phyloP scores from a whole-genome alignment of 345 rosid genomes.

The Aegle marmelos region DNA sequence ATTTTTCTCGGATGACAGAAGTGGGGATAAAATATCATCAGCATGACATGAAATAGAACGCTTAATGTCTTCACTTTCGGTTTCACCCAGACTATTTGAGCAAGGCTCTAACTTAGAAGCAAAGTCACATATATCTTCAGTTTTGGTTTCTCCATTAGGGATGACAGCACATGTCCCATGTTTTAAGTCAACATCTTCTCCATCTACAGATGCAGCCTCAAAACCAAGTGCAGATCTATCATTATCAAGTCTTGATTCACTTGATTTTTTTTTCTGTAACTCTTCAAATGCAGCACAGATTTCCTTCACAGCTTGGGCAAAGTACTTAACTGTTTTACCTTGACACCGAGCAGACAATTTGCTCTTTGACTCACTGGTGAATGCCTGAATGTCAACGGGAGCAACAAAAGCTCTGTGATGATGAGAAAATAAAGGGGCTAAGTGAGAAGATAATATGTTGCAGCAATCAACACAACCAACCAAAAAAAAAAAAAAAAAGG shows the following conservation, averaged over 20 bases:
- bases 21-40: constrained; percentile 33
- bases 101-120: constrained; percentile 36
- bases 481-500: background rate
- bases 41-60: constrained; percentile 34
- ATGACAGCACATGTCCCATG: constrained; percentile 26
- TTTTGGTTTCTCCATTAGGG: constrained; percentile 31
- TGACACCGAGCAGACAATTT: constrained; percentile 60
- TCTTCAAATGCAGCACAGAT: constrained; percentile 77
- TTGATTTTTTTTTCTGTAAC: constrained; percentile 47
- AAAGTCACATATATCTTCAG: constrained; percentile 31
- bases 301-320: constrained; percentile 83
- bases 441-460: constrained; percentile 12
- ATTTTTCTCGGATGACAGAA: constrained; percentile 41
- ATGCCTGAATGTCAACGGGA: constrained; percentile 73
- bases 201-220: constrained; percentile 44
- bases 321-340: constrained; percentile 67
- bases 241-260: constrained; percentile 38
- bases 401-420: constrained; percentile 80
- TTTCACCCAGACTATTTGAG: constrained; percentile 33
- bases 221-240: constrained; percentile 32
- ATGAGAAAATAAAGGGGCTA: constrained; percentile 13
- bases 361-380: constrained; percentile 73
- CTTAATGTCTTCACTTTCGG: constrained; percentile 47
- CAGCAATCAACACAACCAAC: background rate
- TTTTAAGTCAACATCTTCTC: constrained; percentile 35